phyloP scores from a whole-genome alignment of 176 grass and related monocot genomes.

The Zea luxurians region DNA sequence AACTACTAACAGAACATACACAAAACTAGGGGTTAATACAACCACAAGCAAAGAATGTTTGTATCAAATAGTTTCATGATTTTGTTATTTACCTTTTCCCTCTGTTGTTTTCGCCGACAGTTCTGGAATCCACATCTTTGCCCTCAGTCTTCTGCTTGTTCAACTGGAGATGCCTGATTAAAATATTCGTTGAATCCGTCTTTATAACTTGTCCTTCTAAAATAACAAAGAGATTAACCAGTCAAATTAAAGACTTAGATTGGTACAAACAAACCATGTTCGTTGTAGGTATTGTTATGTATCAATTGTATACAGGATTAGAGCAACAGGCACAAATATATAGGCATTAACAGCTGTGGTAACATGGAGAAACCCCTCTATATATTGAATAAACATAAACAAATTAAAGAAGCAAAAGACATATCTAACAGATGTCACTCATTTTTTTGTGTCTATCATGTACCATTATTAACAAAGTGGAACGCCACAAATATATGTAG shows the following conservation, averaged over 20 bases:
- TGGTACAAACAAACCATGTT: constrained; percentile 8
- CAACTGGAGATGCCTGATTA: constrained; percentile 92
- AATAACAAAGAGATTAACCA: constrained; percentile 32
- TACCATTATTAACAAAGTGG: neutral
- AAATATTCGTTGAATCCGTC: constrained; percentile 86
- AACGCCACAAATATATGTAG: neutral
- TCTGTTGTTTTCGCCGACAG: constrained; percentile 36
- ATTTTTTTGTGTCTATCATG: neutral
- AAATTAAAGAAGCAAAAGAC: neutral
- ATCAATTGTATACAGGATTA: neutral
- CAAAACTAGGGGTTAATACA: neutral
- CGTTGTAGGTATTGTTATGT: neutral
- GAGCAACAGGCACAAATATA: neutral
- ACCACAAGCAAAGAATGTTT: neutral
- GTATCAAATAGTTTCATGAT: neutral
- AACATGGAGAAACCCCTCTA: neutral
- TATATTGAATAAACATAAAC: neutral
- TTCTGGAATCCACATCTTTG: constrained; percentile 53
- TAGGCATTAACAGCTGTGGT: neutral
- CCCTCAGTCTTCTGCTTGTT: constrained; percentile 74
- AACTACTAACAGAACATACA: neutral
- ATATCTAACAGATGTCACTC: neutral
- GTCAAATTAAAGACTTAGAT: constrained; percentile 23
- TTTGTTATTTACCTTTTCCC: constrained; percentile 70
- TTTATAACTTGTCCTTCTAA: constrained; percentile 82